Evolutionary conservation across 2,329 filamentous ascomycete species (phyloP).

Genomic region (Setomelanomma holmii): DNA sequence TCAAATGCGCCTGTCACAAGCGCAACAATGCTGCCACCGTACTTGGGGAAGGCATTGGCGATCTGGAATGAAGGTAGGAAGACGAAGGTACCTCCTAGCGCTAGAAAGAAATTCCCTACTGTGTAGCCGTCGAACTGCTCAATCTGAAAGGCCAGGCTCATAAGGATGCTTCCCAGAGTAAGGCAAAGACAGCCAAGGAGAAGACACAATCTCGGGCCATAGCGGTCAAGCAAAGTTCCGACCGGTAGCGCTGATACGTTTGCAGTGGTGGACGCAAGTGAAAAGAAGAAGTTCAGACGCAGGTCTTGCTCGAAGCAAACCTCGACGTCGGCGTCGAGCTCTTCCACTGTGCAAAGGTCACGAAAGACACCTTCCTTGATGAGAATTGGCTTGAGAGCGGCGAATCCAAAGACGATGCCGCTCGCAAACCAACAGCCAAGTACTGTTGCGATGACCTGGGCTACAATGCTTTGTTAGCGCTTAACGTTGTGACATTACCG

Average conservation of each 20-base stretch:
- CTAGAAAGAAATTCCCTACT: slow-evolving; percentile 76
- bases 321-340: slow-evolving; percentile 41
- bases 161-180: slow-evolving; percentile 42
- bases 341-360: slow-evolving; percentile 44
- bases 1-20: slow-evolving; percentile 84
- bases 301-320: slow-evolving; percentile 51
- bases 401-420: slow-evolving; percentile 52
- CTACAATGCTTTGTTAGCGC: slow-evolving; percentile 26
- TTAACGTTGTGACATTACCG: slow-evolving; percentile 8
- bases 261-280: slow-evolving; percentile 47
- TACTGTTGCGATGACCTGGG: slow-evolving; percentile 44
- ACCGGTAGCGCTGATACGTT: slow-evolving; percentile 49
- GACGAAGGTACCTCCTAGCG: slow-evolving; percentile 79
- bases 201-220: slow-evolving; percentile 44
- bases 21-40: slow-evolving; percentile 80
- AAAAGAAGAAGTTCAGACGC: slow-evolving; percentile 49
- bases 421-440: slow-evolving; percentile 49
- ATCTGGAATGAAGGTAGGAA: slow-evolving; percentile 86
- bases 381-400: slow-evolving; percentile 50
- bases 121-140: slow-evolving; percentile 60
- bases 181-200: slow-evolving; percentile 43
- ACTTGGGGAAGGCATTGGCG: slow-evolving; percentile 80
- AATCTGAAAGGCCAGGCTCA: slow-evolving; percentile 48
- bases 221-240: slow-evolving; percentile 47
- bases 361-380: slow-evolving; percentile 48